Base-by-base conservation (phyloP, 371 early-diverging fungal genomes). In the Mucor lusitanicus region DNA sequence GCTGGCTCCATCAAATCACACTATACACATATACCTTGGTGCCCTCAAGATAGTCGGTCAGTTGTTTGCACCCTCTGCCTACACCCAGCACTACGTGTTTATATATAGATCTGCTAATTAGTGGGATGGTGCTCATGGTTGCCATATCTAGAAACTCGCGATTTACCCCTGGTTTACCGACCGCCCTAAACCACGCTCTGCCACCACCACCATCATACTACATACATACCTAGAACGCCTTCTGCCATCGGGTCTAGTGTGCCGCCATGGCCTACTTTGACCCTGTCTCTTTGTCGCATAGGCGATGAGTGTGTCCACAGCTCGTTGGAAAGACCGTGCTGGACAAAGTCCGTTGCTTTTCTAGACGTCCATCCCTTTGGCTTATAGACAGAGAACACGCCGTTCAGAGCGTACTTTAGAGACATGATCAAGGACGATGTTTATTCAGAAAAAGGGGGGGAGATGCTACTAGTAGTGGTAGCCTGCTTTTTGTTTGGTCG, bases 231-330 rank as follows among this genome's bases (percentile, higher is more conserved):
- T 19, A 85, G 55, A 3, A 84, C 80, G 39, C 86, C 86, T 62
- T 79, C 77, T 21, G 85, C 86, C 63, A 86, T 63, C 9, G 86
- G 86, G 72, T 86, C 86, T 67, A 85, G 67, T 11, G 85, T 85
- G 7, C 85, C 85, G 11, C 85, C 85, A 71, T 85, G 85, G 6
- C 85, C 85, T 42, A 84, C 72, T 63, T 85, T 85, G 40, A 85
- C 19, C 30, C 33, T 59, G 32, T 77, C 70, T 28, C 55, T 63
- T 44, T 66, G 53, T 40, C 62, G 65, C 32, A 65, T 61, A 13
- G 23, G 48, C 5, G 3, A 19, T 19, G 33, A 1, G 33, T 23
- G 42, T 23, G 11, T 58, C 50, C 19, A 61, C 35, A 80, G 53
- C 19, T 70, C 65, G 30, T 63, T 64, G 3, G 74, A 70, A n/a